Percentiles rank a stretch among this genome's conserved stretches.
phyloP scores from a whole-genome alignment of 345 rosid species.

The Salix udensis region DNA sequence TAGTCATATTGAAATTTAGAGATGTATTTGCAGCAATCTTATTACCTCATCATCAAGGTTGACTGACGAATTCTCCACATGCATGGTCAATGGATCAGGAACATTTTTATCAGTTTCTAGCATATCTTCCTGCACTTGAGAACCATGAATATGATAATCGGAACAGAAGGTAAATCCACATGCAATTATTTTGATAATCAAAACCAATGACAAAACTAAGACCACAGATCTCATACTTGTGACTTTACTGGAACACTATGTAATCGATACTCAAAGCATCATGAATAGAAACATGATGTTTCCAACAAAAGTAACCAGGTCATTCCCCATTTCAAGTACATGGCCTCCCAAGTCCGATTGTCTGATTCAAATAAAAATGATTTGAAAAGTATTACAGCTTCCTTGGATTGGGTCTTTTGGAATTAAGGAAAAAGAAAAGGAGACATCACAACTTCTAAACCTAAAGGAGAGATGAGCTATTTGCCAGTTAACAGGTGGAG shows the following conservation, averaged over 20 bases:
- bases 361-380: background rate
- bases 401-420: background rate
- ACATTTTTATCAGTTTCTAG: slow-evolving; percentile 23
- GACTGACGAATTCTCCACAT: slow-evolving; percentile 28
- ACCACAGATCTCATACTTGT: background rate
- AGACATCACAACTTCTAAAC: background rate
- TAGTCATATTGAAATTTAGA: background rate
- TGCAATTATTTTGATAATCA: background rate
- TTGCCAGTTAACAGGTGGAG: background rate
- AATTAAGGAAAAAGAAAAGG: background rate
- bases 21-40: slow-evolving; percentile 5
- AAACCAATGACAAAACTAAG: background rate
- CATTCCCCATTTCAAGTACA: background rate
- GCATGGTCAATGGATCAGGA: slow-evolving; percentile 29
- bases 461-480: background rate
- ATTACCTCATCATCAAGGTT: slow-evolving; percentile 49
- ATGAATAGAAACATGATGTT: background rate
- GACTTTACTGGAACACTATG: background rate
- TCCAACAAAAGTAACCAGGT: background rate
- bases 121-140: slow-evolving; percentile 22
- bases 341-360: background rate
- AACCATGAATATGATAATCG: slow-evolving; percentile 4
- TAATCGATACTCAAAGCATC: background rate
- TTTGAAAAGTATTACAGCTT: background rate
- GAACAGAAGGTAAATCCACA: background rate